Percentiles rank a stretch among this genome's conserved stretches.
Conservation (phyloP, 2,329 filamentous ascomycete genomes). For the Pyricularia grisea region DNA sequence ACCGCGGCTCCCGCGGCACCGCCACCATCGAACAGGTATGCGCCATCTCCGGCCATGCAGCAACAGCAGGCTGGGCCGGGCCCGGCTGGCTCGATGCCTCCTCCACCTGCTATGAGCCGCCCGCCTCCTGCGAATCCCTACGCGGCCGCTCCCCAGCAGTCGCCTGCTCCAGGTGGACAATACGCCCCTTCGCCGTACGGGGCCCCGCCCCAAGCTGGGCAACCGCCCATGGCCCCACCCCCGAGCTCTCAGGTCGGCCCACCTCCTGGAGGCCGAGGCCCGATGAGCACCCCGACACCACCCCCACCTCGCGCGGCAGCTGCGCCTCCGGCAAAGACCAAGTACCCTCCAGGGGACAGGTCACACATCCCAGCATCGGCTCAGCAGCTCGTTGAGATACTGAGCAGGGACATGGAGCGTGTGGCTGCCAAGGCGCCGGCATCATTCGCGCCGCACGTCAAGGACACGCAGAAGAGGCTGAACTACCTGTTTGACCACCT, state of each 20-base stretch:
- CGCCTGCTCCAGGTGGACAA: constrained; percentile 20
- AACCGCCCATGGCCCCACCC: constrained; percentile 24
- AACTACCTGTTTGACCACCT: constrained; percentile 93
- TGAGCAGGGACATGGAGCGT: constrained; percentile 77
- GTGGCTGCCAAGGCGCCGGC: constrained; percentile 78
- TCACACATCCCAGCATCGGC: constrained; percentile 76
- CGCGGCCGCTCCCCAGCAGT: constrained; percentile 27
- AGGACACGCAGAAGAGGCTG: constrained; percentile 87
- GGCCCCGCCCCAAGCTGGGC: constrained; percentile 13
- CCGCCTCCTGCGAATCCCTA: constrained; percentile 38
- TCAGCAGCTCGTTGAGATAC: constrained; percentile 69
- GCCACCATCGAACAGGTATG: constrained; percentile 68
- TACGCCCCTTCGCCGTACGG: constrained; percentile 52
- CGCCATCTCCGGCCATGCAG: constrained; percentile 54
- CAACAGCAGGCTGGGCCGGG: constrained; percentile 31
- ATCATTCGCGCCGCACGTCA: constrained; percentile 81
- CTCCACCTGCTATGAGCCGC: constrained; percentile 30
- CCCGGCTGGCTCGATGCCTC: constrained; percentile 27
- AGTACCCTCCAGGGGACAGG: constrained; percentile 76
- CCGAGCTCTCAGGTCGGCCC: constrained; percentile 28
- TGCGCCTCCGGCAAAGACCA: constrained; percentile 42
- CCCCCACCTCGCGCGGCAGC: constrained; percentile 38
- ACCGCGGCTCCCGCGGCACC: constrained; percentile 64
- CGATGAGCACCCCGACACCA: constrained; percentile 29
- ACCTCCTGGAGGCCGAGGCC: constrained; percentile 23